Evolutionary conservation across 495 filamentous ascomycete species (phyloP).

Genomic region (Tuber microsphaerosporum): DNA sequence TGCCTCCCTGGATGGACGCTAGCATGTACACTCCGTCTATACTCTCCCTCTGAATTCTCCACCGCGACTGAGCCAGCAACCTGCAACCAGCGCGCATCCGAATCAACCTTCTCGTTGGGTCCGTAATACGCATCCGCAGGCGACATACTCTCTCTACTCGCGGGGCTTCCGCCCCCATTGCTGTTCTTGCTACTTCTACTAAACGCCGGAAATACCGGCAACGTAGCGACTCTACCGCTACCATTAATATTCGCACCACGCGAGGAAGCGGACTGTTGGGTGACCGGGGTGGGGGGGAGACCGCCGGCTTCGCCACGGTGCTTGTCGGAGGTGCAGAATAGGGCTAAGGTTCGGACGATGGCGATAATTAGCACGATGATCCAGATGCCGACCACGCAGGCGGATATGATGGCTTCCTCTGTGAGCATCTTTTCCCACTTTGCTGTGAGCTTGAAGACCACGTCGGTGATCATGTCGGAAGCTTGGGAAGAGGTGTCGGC

Average conservation of each 20-base stretch:
- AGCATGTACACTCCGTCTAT: conserved; percentile 22
- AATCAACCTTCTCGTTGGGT: conserved; percentile 15
- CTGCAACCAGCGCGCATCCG: conserved; percentile 22
- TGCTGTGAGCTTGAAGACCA: conserved; percentile 58
- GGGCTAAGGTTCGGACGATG: conserved; percentile 56
- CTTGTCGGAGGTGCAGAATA: conserved; percentile 49
- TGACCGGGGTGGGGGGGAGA: neutral
- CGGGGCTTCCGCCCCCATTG: conserved; percentile 11
- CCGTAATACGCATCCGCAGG: conserved; percentile 15
- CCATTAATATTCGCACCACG: neutral
- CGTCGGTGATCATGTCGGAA: conserved; percentile 70
- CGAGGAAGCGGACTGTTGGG: neutral
- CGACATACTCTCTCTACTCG: conserved; percentile 5
- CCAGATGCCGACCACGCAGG: conserved; percentile 63
- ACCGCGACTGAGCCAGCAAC: conserved; percentile 18
- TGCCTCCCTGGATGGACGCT: conserved; percentile 12
- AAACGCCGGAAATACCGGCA: conserved; percentile 21
- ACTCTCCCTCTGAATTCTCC: conserved; percentile 10
- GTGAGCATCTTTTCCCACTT: conserved; percentile 59
- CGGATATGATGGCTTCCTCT: conserved; percentile 69
- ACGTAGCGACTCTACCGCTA: neutral
- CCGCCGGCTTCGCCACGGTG: conserved; percentile 50
- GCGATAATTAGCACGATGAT: conserved; percentile 68
- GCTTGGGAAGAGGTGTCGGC: conserved; percentile 60
- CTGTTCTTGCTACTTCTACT: conserved; percentile 11